Evolutionary conservation across 345 rosid genomes (phyloP), one percentile per base, ranked within the genome.

Genomic region (Adansonia digitata): DNA sequence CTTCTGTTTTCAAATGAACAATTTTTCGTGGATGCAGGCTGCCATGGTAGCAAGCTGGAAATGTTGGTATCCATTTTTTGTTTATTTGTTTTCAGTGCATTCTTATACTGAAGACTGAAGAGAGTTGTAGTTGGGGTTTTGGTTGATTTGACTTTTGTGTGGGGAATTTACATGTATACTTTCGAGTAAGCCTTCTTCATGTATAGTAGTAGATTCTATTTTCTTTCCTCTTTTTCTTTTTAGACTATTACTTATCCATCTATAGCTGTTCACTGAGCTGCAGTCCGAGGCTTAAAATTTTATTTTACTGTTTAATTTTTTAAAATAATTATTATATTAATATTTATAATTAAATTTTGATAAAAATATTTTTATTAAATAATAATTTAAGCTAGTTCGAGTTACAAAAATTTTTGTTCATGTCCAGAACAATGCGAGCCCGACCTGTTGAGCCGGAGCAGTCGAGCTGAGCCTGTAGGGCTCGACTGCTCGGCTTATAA

Each of bases 1-100:
- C 10, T 60, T 11, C 0, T 29, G 27, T 29, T 13, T 13, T 29
- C 18, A n/a, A 51, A 51, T 24, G 35, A 66, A 42, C 5, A 5
- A 29, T 71, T 43, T 24, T 43, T 29, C 48, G 35, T 29, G 39
- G 46, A 57, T 83, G 92, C 95, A 94, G 98, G 98, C 66, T 80
- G 78, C 74, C 81, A 81, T 31, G 65, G 78, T 66, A 75, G 79
- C 64, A 82, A 74, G 56, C 45, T 85, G 80, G 89, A 86, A 82
- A 46, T 66, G n/a, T 65, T 77, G 78, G 80, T 83, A 55, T 79
- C 88, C 78, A 83, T 91, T 83, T 79, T 88, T 91, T 92, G 87
- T 88, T 80, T 92, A 79, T 87, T 88, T 78, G 72, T 83, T 75
- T 85, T 86, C 72, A 61, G 85, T 80, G 68, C 88, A 77, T 74